Evolutionary conservation across 75 land plant genomes (phyloP).

Genomic region (Selaginella moellendorffii): DNA sequence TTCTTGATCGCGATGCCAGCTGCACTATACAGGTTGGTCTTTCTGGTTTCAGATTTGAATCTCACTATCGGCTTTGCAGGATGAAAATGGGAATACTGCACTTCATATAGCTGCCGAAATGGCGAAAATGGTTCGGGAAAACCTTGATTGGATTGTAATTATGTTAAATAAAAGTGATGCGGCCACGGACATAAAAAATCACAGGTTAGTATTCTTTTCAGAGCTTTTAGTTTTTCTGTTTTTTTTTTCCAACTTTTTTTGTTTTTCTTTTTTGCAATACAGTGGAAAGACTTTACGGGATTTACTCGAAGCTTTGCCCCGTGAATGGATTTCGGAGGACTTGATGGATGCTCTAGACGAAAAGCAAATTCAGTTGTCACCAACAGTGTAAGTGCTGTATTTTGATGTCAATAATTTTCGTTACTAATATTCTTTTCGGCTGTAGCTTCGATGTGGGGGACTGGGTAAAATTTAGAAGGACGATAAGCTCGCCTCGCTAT

Average conservation of each 20-base stretch:
- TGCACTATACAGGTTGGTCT: conserved; percentile 66
- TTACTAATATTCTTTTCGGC: not conserved
- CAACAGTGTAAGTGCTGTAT: conserved; percentile 41
- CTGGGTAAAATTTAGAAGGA: conserved; percentile 81
- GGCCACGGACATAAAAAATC: conserved; percentile 61
- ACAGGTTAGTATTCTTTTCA: conserved; percentile 30
- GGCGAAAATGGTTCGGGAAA: conserved; percentile 89
- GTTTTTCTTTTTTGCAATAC: not conserved
- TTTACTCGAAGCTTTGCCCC: conserved; percentile 65
- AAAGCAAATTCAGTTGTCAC: conserved; percentile 57
- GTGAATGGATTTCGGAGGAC: conserved; percentile 94
- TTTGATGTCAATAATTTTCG: not conserved
- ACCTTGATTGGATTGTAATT: conserved; percentile 63
- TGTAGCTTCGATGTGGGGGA: conserved; percentile 67
- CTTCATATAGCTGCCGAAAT: conserved; percentile 85
- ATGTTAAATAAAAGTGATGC: conserved; percentile 59
- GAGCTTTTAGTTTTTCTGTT: not conserved
- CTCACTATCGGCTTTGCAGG: too few relatives aligned
- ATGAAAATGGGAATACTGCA: conserved; percentile 92
- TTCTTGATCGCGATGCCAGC: conserved; percentile 66
- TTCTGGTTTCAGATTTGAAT: not conserved
- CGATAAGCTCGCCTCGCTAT: conserved; percentile 39
- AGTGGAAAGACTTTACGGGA: conserved; percentile 83
- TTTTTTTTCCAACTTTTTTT: not conserved
- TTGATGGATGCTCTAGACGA: conserved; percentile 49